These are phyloP conservation scores for Codiaeum variegatum DNA, from an alignment of 441 rosid genomes.

Conservation along the genomic window DNA sequence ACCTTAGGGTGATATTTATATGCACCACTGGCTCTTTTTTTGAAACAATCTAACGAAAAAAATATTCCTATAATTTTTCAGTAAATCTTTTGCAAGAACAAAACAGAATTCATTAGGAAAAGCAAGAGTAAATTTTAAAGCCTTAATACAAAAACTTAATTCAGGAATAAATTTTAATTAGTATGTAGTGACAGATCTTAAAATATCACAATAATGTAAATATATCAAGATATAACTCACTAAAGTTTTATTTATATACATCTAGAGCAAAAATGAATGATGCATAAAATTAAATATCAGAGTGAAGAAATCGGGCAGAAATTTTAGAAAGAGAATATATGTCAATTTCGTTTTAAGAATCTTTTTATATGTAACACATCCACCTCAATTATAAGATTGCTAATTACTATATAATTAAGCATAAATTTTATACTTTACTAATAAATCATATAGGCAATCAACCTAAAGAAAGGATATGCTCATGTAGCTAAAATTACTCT, in stretches of 20 bases:
- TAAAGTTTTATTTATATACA: not conserved
- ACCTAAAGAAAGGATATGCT: no score
- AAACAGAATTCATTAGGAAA: no score
- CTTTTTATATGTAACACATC: not conserved
- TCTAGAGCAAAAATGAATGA: not conserved
- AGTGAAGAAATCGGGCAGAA: not conserved
- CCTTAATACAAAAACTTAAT: no score
- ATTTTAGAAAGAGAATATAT: not conserved
- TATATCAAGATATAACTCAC: not conserved
- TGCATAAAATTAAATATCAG: not conserved
- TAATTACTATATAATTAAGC: not conserved
- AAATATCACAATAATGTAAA: not conserved
- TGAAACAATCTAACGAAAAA: no score
- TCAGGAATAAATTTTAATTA: no score
- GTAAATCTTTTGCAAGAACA: no score
- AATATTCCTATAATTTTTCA: no score
- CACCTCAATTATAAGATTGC: not conserved
- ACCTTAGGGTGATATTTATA: no score
- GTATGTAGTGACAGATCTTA: no score
- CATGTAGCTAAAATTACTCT: not conserved
- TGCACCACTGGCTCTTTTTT: no score
- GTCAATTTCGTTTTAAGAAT: not conserved
- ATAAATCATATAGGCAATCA: not conserved
- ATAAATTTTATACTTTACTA: not conserved
- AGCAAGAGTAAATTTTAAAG: no score